Evolutionary conservation across 306 rosid genomes (phyloP), one percentile per base, ranked within the genome.

Genomic region (Hippophae rhamnoides): DNA sequence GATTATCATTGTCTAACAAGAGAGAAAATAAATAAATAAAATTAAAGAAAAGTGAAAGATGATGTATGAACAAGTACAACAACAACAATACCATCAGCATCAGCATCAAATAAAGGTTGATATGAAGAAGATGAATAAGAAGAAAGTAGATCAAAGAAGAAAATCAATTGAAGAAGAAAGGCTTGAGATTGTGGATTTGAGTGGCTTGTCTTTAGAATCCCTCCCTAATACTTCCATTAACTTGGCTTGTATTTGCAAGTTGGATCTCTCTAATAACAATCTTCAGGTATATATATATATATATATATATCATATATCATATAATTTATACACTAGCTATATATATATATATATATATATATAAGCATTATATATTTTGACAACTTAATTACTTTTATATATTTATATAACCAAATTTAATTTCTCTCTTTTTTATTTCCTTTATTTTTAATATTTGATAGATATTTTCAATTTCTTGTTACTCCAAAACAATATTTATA

Each of bases 211-310:
- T 41, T 76, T 92, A 57, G 84, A 82, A 0, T 64, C 86, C 47
- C 82, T 92, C 63, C 93, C 96, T 4, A 79, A 68, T 56, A 85
- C 96, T 42, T 68, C 86, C 57, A 78, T 92, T 26, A 83, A 83
- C 68, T 48, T 92, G 46, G 83, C 78, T 0, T 52, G 68, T 64
- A 78, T 92, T 75, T 81, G 82, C 79, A 92, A 83, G 64, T 76
- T 92, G 60, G 87, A 92, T 55, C 95, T 92, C 69, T 92, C 98
- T 63, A 92, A 85, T 52, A 92, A 92, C 77, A 85, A 92, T 71
- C 89, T 92, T 50, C 93, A 83, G 98, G 98, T 86, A 23, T 6
- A 46, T 47, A 59, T 13, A 31, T 45, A 9, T 38, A 47, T 2
- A 61, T 31, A 47, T 47, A 45, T 47, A 41, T 42, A 56, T 48